These are phyloP conservation scores for Trypanosoma melophagium DNA, from an alignment of 208 protist species.

Conservation along the genomic window DNA sequence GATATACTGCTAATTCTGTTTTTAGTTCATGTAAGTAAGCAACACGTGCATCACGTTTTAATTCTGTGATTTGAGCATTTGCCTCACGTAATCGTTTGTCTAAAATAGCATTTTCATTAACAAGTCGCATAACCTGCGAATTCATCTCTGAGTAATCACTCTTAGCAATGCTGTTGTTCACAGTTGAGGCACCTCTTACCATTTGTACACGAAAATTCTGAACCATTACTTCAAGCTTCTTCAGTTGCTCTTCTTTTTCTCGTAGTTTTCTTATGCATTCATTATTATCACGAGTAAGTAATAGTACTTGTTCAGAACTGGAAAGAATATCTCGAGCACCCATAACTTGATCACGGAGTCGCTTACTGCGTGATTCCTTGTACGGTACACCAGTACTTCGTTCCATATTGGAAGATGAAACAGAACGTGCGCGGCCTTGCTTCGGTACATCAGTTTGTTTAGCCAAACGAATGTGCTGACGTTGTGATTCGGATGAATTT, in stretches of 20 bases:
- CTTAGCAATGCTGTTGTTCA: not conserved
- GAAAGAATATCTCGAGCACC: slow-evolving; percentile 15
- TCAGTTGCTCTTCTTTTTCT: slow-evolving; percentile 35
- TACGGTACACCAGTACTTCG: slow-evolving; percentile 15
- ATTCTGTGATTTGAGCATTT: slow-evolving; percentile 29
- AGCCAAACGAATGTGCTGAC: not conserved
- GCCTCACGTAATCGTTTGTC: slow-evolving; percentile 34
- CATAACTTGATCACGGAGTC: slow-evolving; percentile 19
- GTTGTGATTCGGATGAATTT: not conserved
- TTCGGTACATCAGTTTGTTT: not conserved
- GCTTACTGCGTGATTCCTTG: slow-evolving; percentile 18
- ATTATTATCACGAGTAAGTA: slow-evolving; percentile 16
- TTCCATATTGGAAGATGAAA: not conserved
- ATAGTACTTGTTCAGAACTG: slow-evolving; percentile 12
- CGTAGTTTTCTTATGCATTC: slow-evolving; percentile 29
- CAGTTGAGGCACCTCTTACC: not conserved
- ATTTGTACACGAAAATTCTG: slow-evolving; percentile 30
- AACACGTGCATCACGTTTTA: slow-evolving; percentile 43
- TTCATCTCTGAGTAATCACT: not conserved
- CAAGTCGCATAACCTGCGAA: slow-evolving; percentile 3
- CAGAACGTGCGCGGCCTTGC: not conserved
- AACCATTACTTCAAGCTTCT: slow-evolving; percentile 40
- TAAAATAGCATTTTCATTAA: slow-evolving; percentile 27
- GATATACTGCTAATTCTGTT: slow-evolving; percentile 43
- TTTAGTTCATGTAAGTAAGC: slow-evolving; percentile 38